phyloP scores from a whole-genome alignment of 164 flowering plant species.

The Annona cherimola region DNA sequence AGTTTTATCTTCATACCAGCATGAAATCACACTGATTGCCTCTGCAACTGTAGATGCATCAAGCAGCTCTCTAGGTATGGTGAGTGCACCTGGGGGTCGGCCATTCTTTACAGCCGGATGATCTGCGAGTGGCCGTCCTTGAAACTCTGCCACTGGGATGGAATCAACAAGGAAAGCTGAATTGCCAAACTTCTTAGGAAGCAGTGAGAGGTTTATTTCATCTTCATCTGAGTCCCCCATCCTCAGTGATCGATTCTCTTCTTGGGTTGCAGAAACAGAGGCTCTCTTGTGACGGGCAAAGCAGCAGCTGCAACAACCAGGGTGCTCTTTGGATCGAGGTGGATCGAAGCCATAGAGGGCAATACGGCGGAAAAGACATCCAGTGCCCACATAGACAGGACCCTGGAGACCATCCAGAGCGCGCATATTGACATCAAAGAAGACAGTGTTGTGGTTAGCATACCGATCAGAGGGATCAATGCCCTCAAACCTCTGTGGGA shows the following conservation, averaged over 20 bases:
- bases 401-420: conserved; percentile 95
- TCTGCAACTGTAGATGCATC: conserved; percentile 75
- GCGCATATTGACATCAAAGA: conserved; percentile 86
- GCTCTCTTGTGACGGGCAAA: conserved; percentile 33
- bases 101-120: conserved; percentile 47
- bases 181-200: conserved; percentile 79
- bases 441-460: conserved; percentile 85
- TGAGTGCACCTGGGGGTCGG: conserved; percentile 77
- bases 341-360: conserved; percentile 91
- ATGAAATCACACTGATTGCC: conserved; percentile 63
- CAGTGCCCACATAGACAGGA: conserved; percentile 92
- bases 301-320: conserved; percentile 44
- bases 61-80: conserved; percentile 60
- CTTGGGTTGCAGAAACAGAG: conserved; percentile 24
- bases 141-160: conserved; percentile 68
- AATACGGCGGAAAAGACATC: conserved; percentile 80
- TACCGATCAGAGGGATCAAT: conserved; percentile 89
- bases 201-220: conserved; percentile 38
- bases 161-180: conserved; percentile 72
- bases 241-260: conserved; percentile 39
- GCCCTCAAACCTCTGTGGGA: conserved; percentile 88
- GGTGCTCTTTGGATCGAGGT: conserved; percentile 39
- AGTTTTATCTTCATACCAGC: conserved; percentile 84
- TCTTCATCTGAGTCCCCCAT: conserved; percentile 54
- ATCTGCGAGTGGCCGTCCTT: conserved; percentile 73